Percentiles rank a stretch among this genome's conserved stretches.
Evolutionary conservation across 2,329 filamentous ascomycete genomes (phyloP).

Genomic region (Monosporascus sp.): DNA sequence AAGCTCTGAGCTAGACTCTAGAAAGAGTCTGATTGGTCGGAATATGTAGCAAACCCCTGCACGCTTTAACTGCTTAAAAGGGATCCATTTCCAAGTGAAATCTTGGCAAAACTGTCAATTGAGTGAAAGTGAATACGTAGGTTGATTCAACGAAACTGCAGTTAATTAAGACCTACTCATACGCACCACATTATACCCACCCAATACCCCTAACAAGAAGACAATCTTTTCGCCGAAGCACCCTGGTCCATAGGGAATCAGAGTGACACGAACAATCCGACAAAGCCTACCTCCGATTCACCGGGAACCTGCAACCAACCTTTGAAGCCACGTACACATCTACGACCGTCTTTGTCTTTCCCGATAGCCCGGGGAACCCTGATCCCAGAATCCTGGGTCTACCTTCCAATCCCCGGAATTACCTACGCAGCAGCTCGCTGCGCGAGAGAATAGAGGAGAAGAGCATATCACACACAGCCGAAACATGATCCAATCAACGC

Average conservation of each 20-base stretch:
- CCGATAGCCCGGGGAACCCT: not conserved
- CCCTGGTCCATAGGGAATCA: not conserved
- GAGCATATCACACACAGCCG: not conserved
- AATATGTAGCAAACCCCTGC: too few species aligned
- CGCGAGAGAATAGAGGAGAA: not conserved
- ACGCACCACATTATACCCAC: too few species aligned
- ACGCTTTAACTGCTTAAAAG: too few species aligned
- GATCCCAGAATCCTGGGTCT: not conserved
- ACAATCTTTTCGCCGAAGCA: too few species aligned
- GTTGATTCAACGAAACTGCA: too few species aligned
- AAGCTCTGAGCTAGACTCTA: not conserved
- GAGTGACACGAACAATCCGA: not conserved
- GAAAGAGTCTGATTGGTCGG: not conserved
- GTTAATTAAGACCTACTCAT: too few species aligned
- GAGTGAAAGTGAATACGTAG: too few species aligned
- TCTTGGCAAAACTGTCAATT: too few species aligned
- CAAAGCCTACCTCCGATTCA: not conserved
- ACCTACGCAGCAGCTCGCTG: not conserved
- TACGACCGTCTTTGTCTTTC: not conserved
- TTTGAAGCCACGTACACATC: conserved; percentile 17
- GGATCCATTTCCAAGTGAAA: too few species aligned
- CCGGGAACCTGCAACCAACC: conserved; percentile 5
- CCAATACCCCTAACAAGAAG: too few species aligned
- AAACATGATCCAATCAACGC: conserved; percentile 82
- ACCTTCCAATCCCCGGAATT: not conserved